Evolutionary conservation across 305 asterid genomes (phyloP), one percentile per base, ranked within the genome.

Genomic region (Euphrasia arctica): DNA sequence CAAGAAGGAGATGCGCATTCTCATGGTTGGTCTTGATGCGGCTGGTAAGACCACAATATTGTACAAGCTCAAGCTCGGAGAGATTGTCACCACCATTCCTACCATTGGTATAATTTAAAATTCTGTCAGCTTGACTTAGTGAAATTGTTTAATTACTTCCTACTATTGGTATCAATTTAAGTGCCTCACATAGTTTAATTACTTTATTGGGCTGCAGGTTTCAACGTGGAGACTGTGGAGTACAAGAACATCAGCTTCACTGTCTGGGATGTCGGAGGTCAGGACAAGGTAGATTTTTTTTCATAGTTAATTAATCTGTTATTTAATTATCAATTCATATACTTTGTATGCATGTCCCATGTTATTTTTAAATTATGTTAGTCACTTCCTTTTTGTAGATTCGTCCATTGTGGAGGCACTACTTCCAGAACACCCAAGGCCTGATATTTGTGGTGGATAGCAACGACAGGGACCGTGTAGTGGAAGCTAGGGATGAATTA

Each of bases 361-460:
- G 34, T 31, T 31, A 31, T 31, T 31, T 36, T 36, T 5, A 36
- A 36, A 47, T 13, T 34, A 2, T 61, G 41, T 28, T 60, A 36
- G 25, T n/a, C 55, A 42, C 22, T 56, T 64, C 25, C 4, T 70
- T 36, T 36, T 63, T 62, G n/a, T 75, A 87, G 91, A 87, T 87
- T 60, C 95, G 91, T 73, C 91, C 95, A 72, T 71, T 87, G 78
- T 87, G 95, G 95, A 87, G 95, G 82, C 95, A 87, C 82, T 87
- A 87, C 72, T 86, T 86, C 82, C 91, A 86, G 62, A 86, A 86
- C 79, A 86, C 90, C 25, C 90, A 86, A 78, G 95, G 95, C 54
- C 90, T 86, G 69, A 86, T 86, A 52, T 86, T 86, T 41, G 90
- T 83, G 60, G 90, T 86, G 71, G 95, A 86, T 65, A 86, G 90